Conservation (phyloP, 495 filamentous ascomycete species). For the Rhypophila decipiens region DNA sequence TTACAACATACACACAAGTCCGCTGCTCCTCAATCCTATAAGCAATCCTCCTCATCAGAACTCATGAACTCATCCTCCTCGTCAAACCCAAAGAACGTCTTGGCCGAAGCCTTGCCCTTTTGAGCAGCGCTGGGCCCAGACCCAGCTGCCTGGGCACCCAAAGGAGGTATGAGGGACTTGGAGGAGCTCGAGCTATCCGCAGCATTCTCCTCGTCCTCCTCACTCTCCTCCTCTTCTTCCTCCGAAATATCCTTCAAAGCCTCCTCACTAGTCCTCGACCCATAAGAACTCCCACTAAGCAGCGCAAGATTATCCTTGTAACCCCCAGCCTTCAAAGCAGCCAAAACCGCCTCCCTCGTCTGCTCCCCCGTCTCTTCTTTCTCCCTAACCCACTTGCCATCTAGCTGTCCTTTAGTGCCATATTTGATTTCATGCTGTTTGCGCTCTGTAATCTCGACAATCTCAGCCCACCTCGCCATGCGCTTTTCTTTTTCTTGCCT, state of each 20-base stretch:
- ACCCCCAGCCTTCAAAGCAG: constrained; percentile 64
- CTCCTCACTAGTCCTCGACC: constrained; percentile 26
- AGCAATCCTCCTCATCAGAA: constrained; percentile 59
- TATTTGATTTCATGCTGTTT: constrained; percentile 71
- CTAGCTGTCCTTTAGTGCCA: constrained; percentile 63
- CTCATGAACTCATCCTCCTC: constrained; percentile 90
- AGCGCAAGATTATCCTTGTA: constrained; percentile 42
- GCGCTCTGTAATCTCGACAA: constrained; percentile 75
- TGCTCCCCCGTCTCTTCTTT: constrained; percentile 80
- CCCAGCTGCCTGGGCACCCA: constrained; percentile 25
- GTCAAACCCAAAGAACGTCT: constrained; percentile 76
- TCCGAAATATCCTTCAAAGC: constrained; percentile 28
- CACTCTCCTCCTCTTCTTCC: constrained; percentile 27
- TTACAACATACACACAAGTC: background rate
- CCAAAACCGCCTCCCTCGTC: constrained; percentile 74
- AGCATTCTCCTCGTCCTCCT: constrained; percentile 31
- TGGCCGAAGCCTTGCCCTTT: constrained; percentile 38
- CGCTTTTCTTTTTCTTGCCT: constrained; percentile 81
- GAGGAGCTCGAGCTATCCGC: too few species aligned
- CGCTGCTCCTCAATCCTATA: constrained; percentile 5
- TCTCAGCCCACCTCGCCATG: constrained; percentile 70
- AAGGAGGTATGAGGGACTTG: too few species aligned
- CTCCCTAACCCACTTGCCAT: constrained; percentile 89
- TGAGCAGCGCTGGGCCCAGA: constrained; percentile 28
- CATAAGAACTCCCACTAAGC: constrained; percentile 21